Conservation (phyloP, 2,329 filamentous ascomycete genomes). For the Curvularia spicifera region DNA sequence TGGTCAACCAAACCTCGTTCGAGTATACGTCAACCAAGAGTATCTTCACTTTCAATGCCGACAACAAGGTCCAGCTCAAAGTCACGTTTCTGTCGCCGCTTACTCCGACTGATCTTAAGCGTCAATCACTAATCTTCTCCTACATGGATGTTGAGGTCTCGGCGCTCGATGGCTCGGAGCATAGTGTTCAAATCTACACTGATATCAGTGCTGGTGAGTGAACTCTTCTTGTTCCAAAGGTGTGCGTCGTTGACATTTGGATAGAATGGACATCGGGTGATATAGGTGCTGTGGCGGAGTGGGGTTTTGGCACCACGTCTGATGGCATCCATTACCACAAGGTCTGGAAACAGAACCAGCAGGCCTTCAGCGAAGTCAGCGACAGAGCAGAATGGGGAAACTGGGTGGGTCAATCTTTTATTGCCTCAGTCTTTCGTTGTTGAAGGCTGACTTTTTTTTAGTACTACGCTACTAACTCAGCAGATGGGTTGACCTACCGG, state of each 20-base stretch:
- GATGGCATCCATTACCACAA: constrained; percentile 66
- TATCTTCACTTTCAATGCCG: constrained; percentile 71
- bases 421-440: too few species aligned
- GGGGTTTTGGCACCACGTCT: constrained; percentile 60
- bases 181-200: constrained; percentile 73
- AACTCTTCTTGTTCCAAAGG: neutral
- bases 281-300: constrained; percentile 61
- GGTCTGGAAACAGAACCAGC: constrained; percentile 56
- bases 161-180: constrained; percentile 66
- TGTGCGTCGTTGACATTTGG: constrained; percentile 15
- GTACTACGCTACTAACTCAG: constrained; percentile 59
- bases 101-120: constrained; percentile 67
- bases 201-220: constrained; percentile 72
- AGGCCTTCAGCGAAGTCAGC: constrained; percentile 55
- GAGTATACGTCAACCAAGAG: constrained; percentile 76
- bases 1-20: constrained; percentile 67
- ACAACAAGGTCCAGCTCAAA: constrained; percentile 66
- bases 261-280: constrained; percentile 76
- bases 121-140: constrained; percentile 73
- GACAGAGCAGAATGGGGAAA: constrained; percentile 62
- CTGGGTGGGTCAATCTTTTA: constrained; percentile 37
- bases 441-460: constrained; percentile 12
- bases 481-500: constrained; percentile 53
- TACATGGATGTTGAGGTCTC: constrained; percentile 70
- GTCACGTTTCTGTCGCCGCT: constrained; percentile 75